Conservation (phyloP, 2,329 filamentous ascomycete species). For the Zalaria sp. region DNA sequence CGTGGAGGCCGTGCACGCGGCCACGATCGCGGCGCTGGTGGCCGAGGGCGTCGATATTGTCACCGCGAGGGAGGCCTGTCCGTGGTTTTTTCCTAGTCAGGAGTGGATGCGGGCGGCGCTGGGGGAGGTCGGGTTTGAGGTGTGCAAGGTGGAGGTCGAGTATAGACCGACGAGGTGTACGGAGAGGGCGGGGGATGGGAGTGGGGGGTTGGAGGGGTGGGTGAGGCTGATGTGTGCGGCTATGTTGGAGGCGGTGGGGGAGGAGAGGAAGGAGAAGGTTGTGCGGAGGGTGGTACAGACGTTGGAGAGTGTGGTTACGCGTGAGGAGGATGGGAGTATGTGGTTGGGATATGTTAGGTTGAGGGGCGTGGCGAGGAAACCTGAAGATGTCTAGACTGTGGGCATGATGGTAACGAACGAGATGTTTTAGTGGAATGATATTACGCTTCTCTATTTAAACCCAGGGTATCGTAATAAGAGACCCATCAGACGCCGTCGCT, state of each 20-base stretch:
- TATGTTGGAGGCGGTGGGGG: slow-evolving; percentile 41
- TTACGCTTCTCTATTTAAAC: too few relatives aligned
- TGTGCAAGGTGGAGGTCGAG: slow-evolving; percentile 42
- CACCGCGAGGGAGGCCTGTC: slow-evolving; percentile 36
- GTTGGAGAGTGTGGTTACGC: slow-evolving; percentile 39
- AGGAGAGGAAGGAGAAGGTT: slow-evolving; percentile 35
- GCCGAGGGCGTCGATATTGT: slow-evolving; percentile 36
- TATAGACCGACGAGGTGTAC: slow-evolving; percentile 47
- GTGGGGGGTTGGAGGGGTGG: slow-evolving; percentile 48
- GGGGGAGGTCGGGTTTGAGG: slow-evolving; percentile 25
- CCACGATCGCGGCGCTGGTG: slow-evolving; percentile 39
- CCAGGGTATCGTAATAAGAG: too few relatives aligned
- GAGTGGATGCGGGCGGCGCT: slow-evolving; percentile 35
- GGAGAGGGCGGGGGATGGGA: slow-evolving; percentile 21
- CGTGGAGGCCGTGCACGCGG: slow-evolving; percentile 46
- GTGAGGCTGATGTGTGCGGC: slow-evolving; percentile 47
- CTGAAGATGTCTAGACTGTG: background rate
- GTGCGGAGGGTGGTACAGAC: slow-evolving; percentile 41
- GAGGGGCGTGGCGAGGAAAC: slow-evolving; percentile 25
- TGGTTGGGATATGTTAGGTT: slow-evolving; percentile 35
- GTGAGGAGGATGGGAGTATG: slow-evolving; percentile 41
- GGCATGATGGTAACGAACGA: too few relatives aligned
- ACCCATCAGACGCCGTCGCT: too few relatives aligned
- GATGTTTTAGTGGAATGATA: too few relatives aligned
- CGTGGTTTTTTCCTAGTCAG: slow-evolving; percentile 62